Conservation (phyloP, 257 asterid genomes). For the Solanum chilense region DNA sequence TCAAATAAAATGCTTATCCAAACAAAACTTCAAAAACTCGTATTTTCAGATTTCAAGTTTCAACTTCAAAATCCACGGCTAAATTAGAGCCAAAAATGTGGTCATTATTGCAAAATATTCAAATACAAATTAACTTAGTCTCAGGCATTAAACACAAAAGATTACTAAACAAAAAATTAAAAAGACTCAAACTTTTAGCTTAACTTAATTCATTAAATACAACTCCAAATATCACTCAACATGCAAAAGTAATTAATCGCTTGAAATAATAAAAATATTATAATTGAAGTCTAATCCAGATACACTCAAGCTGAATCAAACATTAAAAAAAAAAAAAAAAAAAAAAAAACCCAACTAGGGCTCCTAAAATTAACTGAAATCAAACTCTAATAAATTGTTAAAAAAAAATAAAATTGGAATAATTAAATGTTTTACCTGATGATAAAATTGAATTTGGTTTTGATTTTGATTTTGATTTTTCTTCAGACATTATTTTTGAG, state of each 20-base stretch:
- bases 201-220: background rate
- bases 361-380: background rate
- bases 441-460: conserved; percentile 2
- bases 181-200: background rate
- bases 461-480: background rate
- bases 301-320: too few species aligned
- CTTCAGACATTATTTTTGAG: conserved; percentile 29
- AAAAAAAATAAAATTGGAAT: background rate
- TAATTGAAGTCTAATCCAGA: background rate
- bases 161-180: background rate
- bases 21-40: background rate
- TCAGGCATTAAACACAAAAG: background rate
- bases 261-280: background rate
- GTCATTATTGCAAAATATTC: background rate
- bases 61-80: background rate
- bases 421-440: conserved; percentile 20
- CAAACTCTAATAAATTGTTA: background rate
- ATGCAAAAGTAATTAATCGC: background rate
- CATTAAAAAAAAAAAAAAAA: too few species aligned
- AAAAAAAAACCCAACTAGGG: background rate
- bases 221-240: background rate
- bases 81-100: background rate
- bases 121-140: background rate
- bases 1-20: background rate
- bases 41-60: background rate